Evolutionary conservation across 768 basidiomycete genomes (phyloP).

Genomic region (Lentinus brumalis): DNA sequence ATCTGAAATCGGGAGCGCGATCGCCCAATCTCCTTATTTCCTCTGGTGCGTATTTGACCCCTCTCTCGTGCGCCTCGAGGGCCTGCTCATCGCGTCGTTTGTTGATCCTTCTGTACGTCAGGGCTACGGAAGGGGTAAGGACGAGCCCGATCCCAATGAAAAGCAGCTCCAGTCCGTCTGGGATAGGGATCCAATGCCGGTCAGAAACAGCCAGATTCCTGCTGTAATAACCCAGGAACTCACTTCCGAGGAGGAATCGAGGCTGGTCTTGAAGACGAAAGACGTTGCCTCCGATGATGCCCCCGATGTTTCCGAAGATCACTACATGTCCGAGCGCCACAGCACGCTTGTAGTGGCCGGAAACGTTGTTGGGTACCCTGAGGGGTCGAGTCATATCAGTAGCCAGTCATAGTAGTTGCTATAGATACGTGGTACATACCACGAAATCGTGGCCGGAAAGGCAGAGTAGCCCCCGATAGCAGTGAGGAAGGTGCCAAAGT

Average conservation of each 20-base stretch:
- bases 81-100: constrained; percentile 47
- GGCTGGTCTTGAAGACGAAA: constrained; percentile 62
- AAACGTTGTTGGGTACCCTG: constrained; percentile 58
- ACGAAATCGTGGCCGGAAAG: constrained; percentile 62
- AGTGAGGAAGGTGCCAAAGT: constrained; percentile 71
- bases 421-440: constrained; percentile 33
- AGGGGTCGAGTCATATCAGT: too few species aligned
- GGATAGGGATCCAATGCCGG: background rate
- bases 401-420: too few species aligned
- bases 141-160: constrained; percentile 68
- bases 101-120: constrained; percentile 60
- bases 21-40: constrained; percentile 51
- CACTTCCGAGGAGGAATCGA: constrained; percentile 63
- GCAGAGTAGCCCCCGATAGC: constrained; percentile 63
- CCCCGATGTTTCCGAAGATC: constrained; percentile 67
- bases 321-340: constrained; percentile 70
- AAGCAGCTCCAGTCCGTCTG: constrained; percentile 67
- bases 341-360: constrained; percentile 71
- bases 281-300: constrained; percentile 64
- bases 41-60: constrained; percentile 22
- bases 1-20: constrained; percentile 63
- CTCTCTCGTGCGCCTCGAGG: constrained; percentile 30
- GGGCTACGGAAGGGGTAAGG: constrained; percentile 46
- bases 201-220: background rate
- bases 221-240: constrained; percentile 26